Evolutionary conservation across 345 rosid genomes (phyloP).

Genomic region (Corchorus capsularis): DNA sequence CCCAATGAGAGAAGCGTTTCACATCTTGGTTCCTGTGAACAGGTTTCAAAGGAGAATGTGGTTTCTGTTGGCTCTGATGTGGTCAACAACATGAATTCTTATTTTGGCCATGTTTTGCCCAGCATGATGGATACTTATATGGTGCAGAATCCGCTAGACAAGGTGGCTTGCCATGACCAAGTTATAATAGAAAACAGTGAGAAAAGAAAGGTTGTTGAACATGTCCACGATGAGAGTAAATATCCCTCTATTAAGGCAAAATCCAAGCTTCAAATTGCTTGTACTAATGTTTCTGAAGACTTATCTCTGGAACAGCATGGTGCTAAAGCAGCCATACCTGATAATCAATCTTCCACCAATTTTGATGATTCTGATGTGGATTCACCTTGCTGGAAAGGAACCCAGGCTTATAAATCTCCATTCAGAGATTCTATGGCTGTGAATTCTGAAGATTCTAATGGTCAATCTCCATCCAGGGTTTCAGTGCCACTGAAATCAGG

Average conservation of each 20-base stretch:
- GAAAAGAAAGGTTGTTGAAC: constrained; percentile 11
- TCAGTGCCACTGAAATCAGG: constrained; percentile 18
- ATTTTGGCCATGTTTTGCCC: background rate
- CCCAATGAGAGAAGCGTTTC: constrained; percentile 14
- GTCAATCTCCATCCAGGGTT: constrained; percentile 17
- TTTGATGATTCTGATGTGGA: constrained; percentile 55
- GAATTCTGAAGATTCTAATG: constrained; percentile 23
- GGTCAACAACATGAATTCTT: background rate
- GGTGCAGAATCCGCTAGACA: constrained; percentile 13
- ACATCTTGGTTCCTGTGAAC: constrained; percentile 8
- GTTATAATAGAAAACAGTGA: constrained; percentile 13
- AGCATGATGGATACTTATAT: constrained; percentile 4
- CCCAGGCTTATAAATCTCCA: constrained; percentile 14
- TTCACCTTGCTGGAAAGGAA: constrained; percentile 75
- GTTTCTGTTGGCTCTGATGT: constrained; percentile 11
- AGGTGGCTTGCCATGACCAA: constrained; percentile 18
- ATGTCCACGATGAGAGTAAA: constrained; percentile 7
- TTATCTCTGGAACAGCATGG: constrained; percentile 27
- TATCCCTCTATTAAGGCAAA: constrained; percentile 5
- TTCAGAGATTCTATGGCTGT: constrained; percentile 12
- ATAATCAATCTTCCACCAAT: constrained; percentile 24
- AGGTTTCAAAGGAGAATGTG: constrained; percentile 11
- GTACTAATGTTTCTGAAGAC: constrained; percentile 19
- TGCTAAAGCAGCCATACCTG: constrained; percentile 22
- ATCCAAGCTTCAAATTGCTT: constrained; percentile 24